Conservation (phyloP, 2,329 filamentous ascomycete species). For the Fusarium goolgardi region DNA sequence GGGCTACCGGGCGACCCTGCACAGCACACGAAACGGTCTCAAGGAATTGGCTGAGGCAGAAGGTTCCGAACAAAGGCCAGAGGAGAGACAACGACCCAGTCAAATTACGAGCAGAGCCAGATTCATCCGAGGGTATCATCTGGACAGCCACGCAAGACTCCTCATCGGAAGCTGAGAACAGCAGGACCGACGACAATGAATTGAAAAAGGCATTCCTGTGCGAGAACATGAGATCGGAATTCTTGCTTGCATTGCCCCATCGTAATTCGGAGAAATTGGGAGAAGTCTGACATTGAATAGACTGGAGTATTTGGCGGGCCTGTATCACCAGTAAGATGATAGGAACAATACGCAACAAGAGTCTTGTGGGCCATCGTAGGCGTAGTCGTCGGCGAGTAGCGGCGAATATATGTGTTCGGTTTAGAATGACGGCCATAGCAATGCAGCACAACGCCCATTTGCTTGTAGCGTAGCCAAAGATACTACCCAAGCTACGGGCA, state of each 20-base stretch:
- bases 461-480: conserved; percentile 91
- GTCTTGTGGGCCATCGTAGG: conserved; percentile 77
- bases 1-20: conserved; percentile 81
- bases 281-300: conserved; percentile 92
- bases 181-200: conserved; percentile 74
- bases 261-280: conserved; percentile 75
- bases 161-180: conserved; percentile 79
- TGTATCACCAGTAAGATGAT: conserved; percentile 77
- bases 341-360: conserved; percentile 76
- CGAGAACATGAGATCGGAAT: conserved; percentile 75
- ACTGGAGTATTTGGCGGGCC: conserved; percentile 77
- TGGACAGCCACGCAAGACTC: conserved; percentile 78
- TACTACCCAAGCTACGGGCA: conserved; percentile 79
- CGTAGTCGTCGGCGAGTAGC: conserved; percentile 84
- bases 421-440: conserved; percentile 85
- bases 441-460: conserved; percentile 93
- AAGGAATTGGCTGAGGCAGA: conserved; percentile 83
- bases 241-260: conserved; percentile 74
- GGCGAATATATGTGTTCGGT: conserved; percentile 93
- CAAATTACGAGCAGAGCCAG: conserved; percentile 65
- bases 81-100: conserved; percentile 81
- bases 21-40: conserved; percentile 90
- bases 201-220: conserved; percentile 78
- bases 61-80: conserved; percentile 79
- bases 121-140: conserved; percentile 71